Percentiles rank a stretch among this genome's conserved stretches.
These are phyloP conservation scores for Rubus idaeus DNA, from an alignment of 306 rosid genomes.

Conservation along the genomic window DNA sequence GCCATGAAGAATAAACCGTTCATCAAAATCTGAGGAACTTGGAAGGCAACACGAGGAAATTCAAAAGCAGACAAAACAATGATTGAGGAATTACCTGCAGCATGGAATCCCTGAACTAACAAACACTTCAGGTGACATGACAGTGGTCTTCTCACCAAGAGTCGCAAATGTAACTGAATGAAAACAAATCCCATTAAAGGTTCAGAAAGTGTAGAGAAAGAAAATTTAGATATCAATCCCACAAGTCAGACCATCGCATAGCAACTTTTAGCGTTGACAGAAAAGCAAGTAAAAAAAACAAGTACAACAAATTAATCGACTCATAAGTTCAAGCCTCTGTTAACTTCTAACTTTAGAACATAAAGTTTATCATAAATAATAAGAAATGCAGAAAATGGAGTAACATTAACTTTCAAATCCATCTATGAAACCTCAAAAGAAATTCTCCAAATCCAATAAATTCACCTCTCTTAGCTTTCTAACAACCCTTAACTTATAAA, in stretches of 20 bases:
- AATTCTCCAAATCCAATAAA: conserved; percentile 18
- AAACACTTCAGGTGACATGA: conserved; percentile 95
- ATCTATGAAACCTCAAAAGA: background rate
- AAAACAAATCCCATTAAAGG: conserved; percentile 23
- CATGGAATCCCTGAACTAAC: conserved; percentile 88
- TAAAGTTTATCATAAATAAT: background rate
- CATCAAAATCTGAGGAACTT: background rate
- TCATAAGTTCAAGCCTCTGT: background rate
- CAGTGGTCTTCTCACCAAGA: conserved; percentile 98
- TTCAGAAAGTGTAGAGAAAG: conserved; percentile 22
- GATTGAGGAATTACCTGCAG: conserved; percentile 69
- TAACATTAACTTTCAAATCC: background rate
- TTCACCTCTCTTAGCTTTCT: background rate
- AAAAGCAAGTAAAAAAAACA: background rate
- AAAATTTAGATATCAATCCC: conserved; percentile 18
- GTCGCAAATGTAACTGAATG: conserved; percentile 78
- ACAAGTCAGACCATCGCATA: background rate
- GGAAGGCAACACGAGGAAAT: conserved; percentile 9
- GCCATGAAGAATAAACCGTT: conserved; percentile 3
- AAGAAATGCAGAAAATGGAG: background rate
- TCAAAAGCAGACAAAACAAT: conserved; percentile 25
- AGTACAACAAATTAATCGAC: background rate
- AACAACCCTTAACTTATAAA: background rate
- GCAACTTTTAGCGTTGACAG: background rate
- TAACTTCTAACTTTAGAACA: background rate